Conservation (phyloP, 202 grass and related monocot species). For the Panicum hallii region DNA sequence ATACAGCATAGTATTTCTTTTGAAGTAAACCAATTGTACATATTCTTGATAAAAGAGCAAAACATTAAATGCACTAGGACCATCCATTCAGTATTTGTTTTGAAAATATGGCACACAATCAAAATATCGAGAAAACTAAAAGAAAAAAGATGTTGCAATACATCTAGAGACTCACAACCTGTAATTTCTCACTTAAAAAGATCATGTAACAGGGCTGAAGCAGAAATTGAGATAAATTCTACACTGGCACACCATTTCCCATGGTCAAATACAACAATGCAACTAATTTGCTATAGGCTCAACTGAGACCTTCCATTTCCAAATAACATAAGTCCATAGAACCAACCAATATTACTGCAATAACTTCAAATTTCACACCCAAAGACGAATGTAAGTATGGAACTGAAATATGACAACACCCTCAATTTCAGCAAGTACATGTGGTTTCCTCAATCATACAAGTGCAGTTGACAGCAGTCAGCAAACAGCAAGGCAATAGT, state of each 20-base stretch:
- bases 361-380: background rate
- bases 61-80: background rate
- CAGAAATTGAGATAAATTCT: background rate
- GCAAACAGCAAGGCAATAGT: background rate
- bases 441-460: background rate
- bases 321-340: background rate
- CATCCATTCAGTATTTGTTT: background rate
- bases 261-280: background rate
- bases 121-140: background rate
- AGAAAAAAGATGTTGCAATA: background rate
- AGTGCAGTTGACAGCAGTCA: background rate
- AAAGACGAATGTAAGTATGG: background rate
- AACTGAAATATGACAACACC: background rate
- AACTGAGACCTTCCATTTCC: background rate
- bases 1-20: background rate
- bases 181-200: background rate
- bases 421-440: no score
- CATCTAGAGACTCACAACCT: background rate
- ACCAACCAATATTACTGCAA: background rate
- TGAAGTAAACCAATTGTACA: background rate
- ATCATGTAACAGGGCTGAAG: no score
- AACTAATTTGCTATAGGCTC: background rate
- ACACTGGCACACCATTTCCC: background rate
- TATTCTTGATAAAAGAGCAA: background rate
- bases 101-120: background rate